Base-by-base conservation (phyloP, 805 yeast species). In the Lachancea thermotolerans region DNA sequence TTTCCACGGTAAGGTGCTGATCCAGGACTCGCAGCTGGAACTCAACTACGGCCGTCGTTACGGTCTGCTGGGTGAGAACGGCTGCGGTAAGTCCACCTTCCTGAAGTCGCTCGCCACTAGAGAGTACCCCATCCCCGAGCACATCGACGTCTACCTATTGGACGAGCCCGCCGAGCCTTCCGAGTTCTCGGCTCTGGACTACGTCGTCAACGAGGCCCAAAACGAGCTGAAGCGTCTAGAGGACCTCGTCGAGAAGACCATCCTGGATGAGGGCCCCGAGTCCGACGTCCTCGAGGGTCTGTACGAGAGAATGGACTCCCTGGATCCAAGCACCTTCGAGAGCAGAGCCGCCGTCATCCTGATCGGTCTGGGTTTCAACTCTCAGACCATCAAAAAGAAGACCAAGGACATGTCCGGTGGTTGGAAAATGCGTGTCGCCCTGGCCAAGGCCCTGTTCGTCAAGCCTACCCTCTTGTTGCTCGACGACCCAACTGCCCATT, bases 351-450 rank as follows among this genome's bases (percentile, higher is more conserved):
- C 99, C 44, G 73, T 89, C 55, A 93, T 93, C 61, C 76, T 93
- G 63, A 86, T 86, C 55, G 99, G 99, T 90, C 79, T 93, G 68
- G 99, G 99, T 61, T 93, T 93, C 82, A 86, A 85, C 70, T 62
- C 84, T 46, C 70, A 71, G 55, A 91, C 98, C 46, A 91, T 93
- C 62, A 75, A 78, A 65, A 93, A 93, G 78, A 84, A 82, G 72
- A 93, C 99, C 61, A 90, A 88, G 71, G 98, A 93, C 65, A 93
- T 93, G 99, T 88, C 97, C 64, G 99, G 99, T 79, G 99, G 99
- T 67, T 93, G 99, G 99, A 89, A 89, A 76, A 93, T 93, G 99
- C 88, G 99, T 74, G 99, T 93, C 51, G 98, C 99, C 37, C 76
- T 93, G 51, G 96, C 96, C 49, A 93, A 93, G 72, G 99, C 99